These are phyloP conservation scores for Achaetomium macrosporum DNA, from an alignment of 2,329 filamentous ascomycete species.

Conservation along the genomic window DNA sequence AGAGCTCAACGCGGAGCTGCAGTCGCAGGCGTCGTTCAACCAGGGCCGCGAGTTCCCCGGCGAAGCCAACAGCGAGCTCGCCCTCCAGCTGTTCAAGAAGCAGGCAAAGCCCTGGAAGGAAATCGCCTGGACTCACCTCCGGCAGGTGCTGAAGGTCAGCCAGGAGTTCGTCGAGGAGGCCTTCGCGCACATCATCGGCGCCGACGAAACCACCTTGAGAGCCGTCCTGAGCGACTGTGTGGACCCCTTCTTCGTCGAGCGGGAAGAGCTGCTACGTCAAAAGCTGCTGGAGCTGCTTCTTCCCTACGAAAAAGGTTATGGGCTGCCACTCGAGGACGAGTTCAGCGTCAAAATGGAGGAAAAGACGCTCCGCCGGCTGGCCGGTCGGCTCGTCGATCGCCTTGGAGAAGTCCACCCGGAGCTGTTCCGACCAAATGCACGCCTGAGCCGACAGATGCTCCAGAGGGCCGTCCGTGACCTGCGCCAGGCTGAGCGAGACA, in stretches of 20 bases:
- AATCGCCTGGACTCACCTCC: conserved; percentile 34
- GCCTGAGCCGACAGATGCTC: background rate
- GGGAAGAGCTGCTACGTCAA: conserved; percentile 23
- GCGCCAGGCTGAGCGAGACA: conserved; percentile 5
- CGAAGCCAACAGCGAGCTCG: conserved; percentile 33
- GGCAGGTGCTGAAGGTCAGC: conserved; percentile 26
- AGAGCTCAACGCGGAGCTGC: conserved; percentile 26
- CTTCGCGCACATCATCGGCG: conserved; percentile 30
- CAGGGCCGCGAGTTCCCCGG: conserved; percentile 39
- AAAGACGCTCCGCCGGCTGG: background rate
- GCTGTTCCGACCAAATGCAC: background rate
- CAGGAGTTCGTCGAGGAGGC: conserved; percentile 35
- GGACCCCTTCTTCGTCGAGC: conserved; percentile 23
- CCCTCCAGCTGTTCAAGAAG: conserved; percentile 35
- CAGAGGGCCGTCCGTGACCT: background rate
- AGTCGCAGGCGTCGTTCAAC: conserved; percentile 31
- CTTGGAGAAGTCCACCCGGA: background rate
- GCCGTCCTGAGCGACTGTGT: conserved; percentile 21
- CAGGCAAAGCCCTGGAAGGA: conserved; percentile 35
- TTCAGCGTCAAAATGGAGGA: background rate
- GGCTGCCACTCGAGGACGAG: conserved; percentile 31
- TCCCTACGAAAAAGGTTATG: conserved; percentile 32
- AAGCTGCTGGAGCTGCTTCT: conserved; percentile 37
- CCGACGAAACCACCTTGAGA: conserved; percentile 22
- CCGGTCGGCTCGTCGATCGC: background rate